These are phyloP conservation scores for Oxytropis ochrocephala DNA, from an alignment of 306 rosid species.

Conservation along the genomic window DNA sequence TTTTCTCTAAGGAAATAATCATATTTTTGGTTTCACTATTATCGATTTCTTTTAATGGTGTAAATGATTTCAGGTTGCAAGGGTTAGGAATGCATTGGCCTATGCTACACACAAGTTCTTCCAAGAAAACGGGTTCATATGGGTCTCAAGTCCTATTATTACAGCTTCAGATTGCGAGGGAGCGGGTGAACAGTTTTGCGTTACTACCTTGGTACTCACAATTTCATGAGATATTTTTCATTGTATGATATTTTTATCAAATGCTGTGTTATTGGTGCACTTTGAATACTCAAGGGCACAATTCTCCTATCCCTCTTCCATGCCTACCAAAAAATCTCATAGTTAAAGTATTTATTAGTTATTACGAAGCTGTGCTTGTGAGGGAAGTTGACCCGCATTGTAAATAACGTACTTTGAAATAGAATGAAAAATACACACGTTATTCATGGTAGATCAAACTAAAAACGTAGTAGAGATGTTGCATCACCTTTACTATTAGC, in stretches of 20 bases:
- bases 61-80: conserved; percentile 63
- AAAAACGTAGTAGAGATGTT: not conserved
- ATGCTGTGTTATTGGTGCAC: conserved; percentile 8
- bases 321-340: not conserved
- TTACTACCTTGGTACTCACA: conserved; percentile 79
- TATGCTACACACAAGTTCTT: conserved; percentile 89
- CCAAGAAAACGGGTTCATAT: conserved; percentile 90
- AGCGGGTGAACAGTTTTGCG: conserved; percentile 97
- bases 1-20: not conserved
- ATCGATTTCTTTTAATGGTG: conserved; percentile 1
- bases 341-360: not conserved
- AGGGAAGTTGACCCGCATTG: not conserved
- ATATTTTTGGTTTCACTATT: not conserved
- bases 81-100: conserved; percentile 89
- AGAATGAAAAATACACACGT: not conserved
- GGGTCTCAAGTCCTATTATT: conserved; percentile 90
- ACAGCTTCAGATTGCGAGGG: conserved; percentile 99
- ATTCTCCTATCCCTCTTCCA: not conserved
- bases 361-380: not conserved
- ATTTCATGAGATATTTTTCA: conserved; percentile 17
- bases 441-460: not conserved
- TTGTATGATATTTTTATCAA: conserved; percentile 7
- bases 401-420: not conserved
- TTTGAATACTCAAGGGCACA: conserved; percentile 1
- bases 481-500: conserved; percentile 4